phyloP scores from a whole-genome alignment of 2,329 filamentous ascomycete genomes.

The Ramularia collo-cygni region DNA sequence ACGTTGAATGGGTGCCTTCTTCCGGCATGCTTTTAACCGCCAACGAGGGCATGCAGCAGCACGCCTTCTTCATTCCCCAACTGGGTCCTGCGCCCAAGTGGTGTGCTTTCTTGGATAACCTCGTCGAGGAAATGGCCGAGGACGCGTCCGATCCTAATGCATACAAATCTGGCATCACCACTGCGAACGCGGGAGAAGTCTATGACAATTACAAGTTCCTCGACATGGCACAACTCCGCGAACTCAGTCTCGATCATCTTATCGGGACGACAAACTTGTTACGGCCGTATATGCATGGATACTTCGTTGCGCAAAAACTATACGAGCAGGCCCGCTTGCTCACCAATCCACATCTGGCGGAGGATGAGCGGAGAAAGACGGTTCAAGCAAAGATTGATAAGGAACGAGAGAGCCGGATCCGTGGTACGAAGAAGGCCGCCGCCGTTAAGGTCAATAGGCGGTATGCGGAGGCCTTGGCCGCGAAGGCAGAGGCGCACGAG shows the following conservation, averaged over 20 bases:
- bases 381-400: constrained; percentile 95
- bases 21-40: constrained; percentile 94
- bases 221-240: constrained; percentile 75
- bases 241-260: constrained; percentile 79
- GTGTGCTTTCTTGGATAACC: constrained; percentile 94
- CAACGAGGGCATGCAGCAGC: constrained; percentile 92
- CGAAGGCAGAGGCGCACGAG: constrained; percentile 62
- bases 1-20: constrained; percentile 85
- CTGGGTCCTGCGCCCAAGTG: constrained; percentile 88
- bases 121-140: constrained; percentile 98
- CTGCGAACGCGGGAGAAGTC: constrained; percentile 57
- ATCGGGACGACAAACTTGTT: constrained; percentile 85
- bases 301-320: constrained; percentile 89
- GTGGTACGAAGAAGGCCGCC: constrained; percentile 83
- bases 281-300: constrained; percentile 97
- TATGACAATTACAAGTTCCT: constrained; percentile 99
- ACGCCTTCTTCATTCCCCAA: constrained; percentile 91
- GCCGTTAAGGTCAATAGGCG: constrained; percentile 78
- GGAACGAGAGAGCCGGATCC: constrained; percentile 88
- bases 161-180: constrained; percentile 31
- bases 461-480: constrained; percentile 57
- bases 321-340: constrained; percentile 94
- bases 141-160: constrained; percentile 56
- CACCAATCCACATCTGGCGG: constrained; percentile 86
- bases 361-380: constrained; percentile 83